Evolutionary conservation across 1,284 basidiomycete genomes (phyloP).

Genomic region (Cronartium quercuum): DNA sequence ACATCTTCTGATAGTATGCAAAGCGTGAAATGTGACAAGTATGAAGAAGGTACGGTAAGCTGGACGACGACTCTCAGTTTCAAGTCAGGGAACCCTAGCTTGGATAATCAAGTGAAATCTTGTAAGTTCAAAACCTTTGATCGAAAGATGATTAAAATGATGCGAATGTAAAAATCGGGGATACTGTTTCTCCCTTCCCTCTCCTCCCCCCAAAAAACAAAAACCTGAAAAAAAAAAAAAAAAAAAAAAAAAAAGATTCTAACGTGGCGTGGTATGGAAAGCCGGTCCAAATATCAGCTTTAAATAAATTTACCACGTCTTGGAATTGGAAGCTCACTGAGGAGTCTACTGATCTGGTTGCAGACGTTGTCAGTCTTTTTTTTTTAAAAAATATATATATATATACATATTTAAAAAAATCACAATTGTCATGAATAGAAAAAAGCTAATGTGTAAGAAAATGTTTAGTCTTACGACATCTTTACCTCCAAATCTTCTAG

Average conservation of each 20-base stretch:
- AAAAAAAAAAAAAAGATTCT: not conserved
- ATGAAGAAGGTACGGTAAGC: not conserved
- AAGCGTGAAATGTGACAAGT: not conserved
- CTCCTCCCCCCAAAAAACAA: too few relatives aligned
- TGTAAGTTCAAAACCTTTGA: too few relatives aligned
- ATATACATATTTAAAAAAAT: too few relatives aligned
- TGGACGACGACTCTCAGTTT: not conserved
- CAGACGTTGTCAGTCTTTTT: not conserved
- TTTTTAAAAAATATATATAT: too few relatives aligned
- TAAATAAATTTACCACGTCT: not conserved
- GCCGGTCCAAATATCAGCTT: not conserved
- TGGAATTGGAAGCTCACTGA: not conserved
- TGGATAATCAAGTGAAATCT: conserved; percentile 1
- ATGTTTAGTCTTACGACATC: not conserved
- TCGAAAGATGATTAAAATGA: too few relatives aligned
- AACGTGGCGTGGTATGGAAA: not conserved
- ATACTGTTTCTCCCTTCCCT: too few relatives aligned
- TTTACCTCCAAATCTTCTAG: not conserved
- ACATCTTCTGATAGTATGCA: not conserved
- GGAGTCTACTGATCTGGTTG: not conserved
- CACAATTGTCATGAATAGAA: not conserved
- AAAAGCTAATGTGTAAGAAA: not conserved
- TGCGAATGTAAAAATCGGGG: too few relatives aligned
- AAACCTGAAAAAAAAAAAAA: too few relatives aligned
- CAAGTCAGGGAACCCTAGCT: not conserved